These are phyloP conservation scores for Dactylellina cionopaga DNA, from an alignment of 2,329 filamentous ascomycete species.

Conservation along the genomic window DNA sequence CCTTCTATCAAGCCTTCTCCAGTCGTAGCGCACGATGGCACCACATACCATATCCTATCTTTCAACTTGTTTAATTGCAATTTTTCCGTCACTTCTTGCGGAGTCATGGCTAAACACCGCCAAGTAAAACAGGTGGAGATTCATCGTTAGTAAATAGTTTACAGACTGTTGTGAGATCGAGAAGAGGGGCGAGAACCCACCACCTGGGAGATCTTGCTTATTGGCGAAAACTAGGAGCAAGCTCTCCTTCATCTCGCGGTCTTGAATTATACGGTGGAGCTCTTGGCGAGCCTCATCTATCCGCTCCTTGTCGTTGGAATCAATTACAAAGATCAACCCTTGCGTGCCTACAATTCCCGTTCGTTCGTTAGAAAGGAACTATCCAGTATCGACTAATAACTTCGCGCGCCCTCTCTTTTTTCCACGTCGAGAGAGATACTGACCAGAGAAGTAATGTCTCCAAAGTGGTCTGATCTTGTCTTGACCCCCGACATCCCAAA, in stretches of 20 bases:
- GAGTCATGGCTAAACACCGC: constrained; percentile 74
- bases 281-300: constrained; percentile 94
- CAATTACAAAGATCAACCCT: constrained; percentile 97
- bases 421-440: constrained; percentile 8
- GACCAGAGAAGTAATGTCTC: constrained; percentile 98
- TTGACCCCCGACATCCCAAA: constrained; percentile 99
- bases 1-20: constrained; percentile 84
- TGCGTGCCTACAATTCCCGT: constrained; percentile 76
- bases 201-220: constrained; percentile 92
- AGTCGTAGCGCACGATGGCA: constrained; percentile 82
- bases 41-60: constrained; percentile 86
- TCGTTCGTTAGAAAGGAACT: background rate
- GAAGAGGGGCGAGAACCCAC: constrained; percentile 63
- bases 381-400: background rate
- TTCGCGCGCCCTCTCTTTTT: no score
- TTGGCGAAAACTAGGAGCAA: constrained; percentile 96
- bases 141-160: background rate
- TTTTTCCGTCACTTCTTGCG: constrained; percentile 79
- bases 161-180: background rate
- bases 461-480: constrained; percentile 99
- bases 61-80: constrained; percentile 80
- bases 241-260: constrained; percentile 96
- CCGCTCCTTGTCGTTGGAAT: constrained; percentile 88
- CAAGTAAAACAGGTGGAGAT: background rate
- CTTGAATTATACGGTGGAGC: constrained; percentile 95